phyloP scores from a whole-genome alignment of 176 grass and related monocot species.

The Oryza officinalis region DNA sequence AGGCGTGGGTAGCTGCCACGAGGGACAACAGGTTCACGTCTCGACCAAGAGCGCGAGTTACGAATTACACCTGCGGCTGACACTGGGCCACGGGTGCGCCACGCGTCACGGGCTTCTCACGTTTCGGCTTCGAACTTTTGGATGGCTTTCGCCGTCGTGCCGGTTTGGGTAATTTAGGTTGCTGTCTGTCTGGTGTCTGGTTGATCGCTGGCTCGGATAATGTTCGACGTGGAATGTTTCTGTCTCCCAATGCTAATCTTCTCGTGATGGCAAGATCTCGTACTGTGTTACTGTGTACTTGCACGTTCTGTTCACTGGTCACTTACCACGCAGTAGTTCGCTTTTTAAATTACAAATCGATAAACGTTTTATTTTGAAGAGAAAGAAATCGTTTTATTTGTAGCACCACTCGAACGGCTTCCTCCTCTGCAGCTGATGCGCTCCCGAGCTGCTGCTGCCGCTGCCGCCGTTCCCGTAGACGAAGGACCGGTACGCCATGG shows the following conservation, averaged over 20 bases:
- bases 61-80: not conserved
- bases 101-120: not conserved
- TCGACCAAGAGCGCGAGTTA: not conserved
- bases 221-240: not conserved
- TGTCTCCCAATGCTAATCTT: not conserved
- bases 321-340: not conserved
- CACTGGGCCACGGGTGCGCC: not conserved
- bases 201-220: not conserved
- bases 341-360: not conserved
- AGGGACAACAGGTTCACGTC: not conserved
- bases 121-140: not conserved
- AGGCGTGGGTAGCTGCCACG: not conserved
- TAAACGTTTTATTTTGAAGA: not conserved
- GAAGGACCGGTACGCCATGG: conserved; percentile 22
- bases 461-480: conserved; percentile 12
- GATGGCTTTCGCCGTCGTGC: not conserved
- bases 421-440: not conserved
- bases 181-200: too few species aligned
- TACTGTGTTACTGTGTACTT: too few species aligned
- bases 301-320: too few species aligned
- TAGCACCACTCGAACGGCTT: conserved; percentile 43
- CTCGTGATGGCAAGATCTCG: not conserved
- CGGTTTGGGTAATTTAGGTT: not conserved
- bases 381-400: not conserved
- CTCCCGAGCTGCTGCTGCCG: not conserved